Conservation (phyloP, 441 rosid species). For the Metrosideros polymorpha region DNA sequence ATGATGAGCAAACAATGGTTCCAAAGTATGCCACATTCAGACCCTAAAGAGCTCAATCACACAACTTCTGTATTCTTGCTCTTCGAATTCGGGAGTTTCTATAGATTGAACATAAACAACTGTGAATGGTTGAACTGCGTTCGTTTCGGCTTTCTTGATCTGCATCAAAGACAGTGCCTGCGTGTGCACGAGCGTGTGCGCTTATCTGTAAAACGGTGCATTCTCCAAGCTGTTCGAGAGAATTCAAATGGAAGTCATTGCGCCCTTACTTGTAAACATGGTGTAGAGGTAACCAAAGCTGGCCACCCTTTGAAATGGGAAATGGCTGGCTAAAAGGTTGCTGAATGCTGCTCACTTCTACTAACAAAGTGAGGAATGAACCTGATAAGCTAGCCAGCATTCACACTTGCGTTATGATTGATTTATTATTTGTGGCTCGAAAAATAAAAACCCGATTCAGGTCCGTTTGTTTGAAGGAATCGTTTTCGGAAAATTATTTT, state of each 20-base stretch:
- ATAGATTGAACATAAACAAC: not conserved
- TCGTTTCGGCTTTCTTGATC: not conserved
- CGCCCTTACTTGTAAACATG: not conserved
- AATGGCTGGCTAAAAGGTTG: not conserved
- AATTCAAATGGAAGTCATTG: not conserved
- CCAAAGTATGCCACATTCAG: not conserved
- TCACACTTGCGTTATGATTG: not conserved
- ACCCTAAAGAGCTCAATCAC: not conserved
- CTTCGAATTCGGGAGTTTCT: not conserved
- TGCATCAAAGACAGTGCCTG: not conserved
- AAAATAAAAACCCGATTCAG: not conserved
- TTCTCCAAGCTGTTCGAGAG: not conserved
- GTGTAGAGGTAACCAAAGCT: not conserved
- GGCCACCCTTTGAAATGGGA: not conserved
- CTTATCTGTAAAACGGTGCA: not conserved
- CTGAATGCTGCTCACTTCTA: not conserved
- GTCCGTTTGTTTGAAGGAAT: not conserved
- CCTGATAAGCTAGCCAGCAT: not conserved
- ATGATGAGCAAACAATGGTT: not conserved
- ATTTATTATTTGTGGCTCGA: not conserved
- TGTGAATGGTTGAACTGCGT: not conserved
- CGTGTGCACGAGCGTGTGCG: not conserved
- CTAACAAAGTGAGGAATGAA: not conserved
- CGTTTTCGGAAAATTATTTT: not conserved
- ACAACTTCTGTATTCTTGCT: not conserved